Conservation (phyloP, 2,329 filamentous ascomycete species). For the Falciphora oryzae region DNA sequence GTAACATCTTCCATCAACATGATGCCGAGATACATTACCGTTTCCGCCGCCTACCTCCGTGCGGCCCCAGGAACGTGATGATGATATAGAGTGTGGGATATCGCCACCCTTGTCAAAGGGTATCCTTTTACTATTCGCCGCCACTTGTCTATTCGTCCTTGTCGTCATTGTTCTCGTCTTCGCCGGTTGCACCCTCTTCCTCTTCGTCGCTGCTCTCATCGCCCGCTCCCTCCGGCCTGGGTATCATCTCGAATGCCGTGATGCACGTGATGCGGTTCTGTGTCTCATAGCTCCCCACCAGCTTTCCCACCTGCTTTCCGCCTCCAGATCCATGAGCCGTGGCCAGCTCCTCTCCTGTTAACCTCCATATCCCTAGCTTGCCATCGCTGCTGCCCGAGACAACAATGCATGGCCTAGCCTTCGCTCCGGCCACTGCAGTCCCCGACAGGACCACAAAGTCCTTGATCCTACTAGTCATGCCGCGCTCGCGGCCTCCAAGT, state of each 20-base stretch:
- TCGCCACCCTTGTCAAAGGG: too few relatives aligned
- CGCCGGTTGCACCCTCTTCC: slow-evolving; percentile 31
- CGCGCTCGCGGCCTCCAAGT: slow-evolving; percentile 66
- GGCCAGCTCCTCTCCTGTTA: slow-evolving; percentile 26
- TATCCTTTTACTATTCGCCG: slow-evolving; percentile 11
- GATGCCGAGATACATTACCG: too few relatives aligned
- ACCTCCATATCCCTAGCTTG: slow-evolving; percentile 69
- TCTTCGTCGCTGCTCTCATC: slow-evolving; percentile 43
- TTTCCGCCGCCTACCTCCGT: too few relatives aligned
- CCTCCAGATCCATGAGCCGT: not conserved
- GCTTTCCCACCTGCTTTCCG: slow-evolving; percentile 45
- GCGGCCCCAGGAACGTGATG: too few relatives aligned
- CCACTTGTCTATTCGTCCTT: slow-evolving; percentile 30
- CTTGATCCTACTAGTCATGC: slow-evolving; percentile 71
- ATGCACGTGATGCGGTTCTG: slow-evolving; percentile 86
- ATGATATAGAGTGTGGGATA: too few relatives aligned
- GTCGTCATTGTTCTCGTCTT: slow-evolving; percentile 31
- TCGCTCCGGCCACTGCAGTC: slow-evolving; percentile 31
- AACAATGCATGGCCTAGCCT: slow-evolving; percentile 43
- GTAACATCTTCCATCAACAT: too few relatives aligned
- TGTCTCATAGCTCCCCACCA: slow-evolving; percentile 77
- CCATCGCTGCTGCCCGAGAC: slow-evolving; percentile 82
- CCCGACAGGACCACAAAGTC: slow-evolving; percentile 67
- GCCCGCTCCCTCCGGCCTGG: slow-evolving; percentile 54
- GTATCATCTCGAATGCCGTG: slow-evolving; percentile 78